Percentiles rank a stretch among this genome's conserved stretches.
These are phyloP conservation scores for Helminthosporium solani DNA, from an alignment of 2,329 filamentous ascomycete genomes.

Conservation along the genomic window DNA sequence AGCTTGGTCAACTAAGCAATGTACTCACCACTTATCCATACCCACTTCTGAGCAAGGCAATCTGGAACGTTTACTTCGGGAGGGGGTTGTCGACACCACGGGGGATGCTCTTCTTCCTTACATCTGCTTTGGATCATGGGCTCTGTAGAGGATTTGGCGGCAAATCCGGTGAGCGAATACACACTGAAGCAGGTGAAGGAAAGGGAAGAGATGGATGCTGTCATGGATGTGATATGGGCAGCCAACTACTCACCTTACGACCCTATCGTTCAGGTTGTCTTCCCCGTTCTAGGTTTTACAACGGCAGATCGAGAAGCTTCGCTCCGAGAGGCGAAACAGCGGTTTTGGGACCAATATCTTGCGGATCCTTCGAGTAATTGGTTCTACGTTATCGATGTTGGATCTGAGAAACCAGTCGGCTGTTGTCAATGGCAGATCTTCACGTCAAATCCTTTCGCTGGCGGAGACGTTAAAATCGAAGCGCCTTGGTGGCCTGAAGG, in stretches of 20 bases:
- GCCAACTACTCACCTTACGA: constrained; percentile 40
- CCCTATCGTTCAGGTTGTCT: constrained; percentile 36
- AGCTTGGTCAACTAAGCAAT: constrained; percentile 2
- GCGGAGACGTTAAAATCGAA: constrained; percentile 24
- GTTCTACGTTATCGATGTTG: constrained; percentile 32
- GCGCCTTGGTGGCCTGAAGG: constrained; percentile 41
- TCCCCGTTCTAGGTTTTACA: constrained; percentile 35
- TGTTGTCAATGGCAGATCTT: constrained; percentile 37
- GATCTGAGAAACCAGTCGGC: constrained; percentile 24
- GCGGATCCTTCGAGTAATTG: constrained; percentile 32
- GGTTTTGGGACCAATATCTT: constrained; percentile 33
- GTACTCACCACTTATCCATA: not conserved
- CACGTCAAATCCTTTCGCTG: constrained; percentile 30
- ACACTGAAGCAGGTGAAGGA: constrained; percentile 27
- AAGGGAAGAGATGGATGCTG: constrained; percentile 30
- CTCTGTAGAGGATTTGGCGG: constrained; percentile 15
- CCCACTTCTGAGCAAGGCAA: not conserved
- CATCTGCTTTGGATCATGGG: constrained; percentile 12
- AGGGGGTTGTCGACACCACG: not conserved
- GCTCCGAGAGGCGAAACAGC: constrained; percentile 30
- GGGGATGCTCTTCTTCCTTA: not conserved
- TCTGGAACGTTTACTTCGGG: not conserved
- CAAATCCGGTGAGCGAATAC: constrained; percentile 23
- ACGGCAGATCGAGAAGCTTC: constrained; percentile 25
- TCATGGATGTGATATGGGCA: constrained; percentile 37